Evolutionary conservation across 1,139 yeast species (phyloP).

Genomic region (Zhuliangozyma blackwelliae): DNA sequence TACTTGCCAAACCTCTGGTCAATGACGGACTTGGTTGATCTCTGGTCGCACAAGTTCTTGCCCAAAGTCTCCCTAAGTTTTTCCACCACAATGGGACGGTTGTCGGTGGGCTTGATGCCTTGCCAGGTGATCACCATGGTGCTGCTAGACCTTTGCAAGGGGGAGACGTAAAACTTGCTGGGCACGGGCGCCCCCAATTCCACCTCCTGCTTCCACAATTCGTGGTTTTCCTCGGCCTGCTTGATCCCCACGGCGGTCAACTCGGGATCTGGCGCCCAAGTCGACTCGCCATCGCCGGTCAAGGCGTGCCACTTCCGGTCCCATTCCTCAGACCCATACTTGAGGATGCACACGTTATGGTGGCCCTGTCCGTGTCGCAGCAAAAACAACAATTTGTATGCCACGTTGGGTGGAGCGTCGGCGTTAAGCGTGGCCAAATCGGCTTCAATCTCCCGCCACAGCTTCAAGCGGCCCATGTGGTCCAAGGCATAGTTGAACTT

Average conservation of each 20-base stretch:
- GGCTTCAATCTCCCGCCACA: constrained; percentile 43
- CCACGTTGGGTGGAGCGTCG: constrained; percentile 28
- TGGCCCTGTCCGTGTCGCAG: constrained; percentile 82
- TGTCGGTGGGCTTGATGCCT: constrained; percentile 35
- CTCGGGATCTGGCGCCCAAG: constrained; percentile 67
- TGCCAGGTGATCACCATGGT: constrained; percentile 61
- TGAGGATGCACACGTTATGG: constrained; percentile 58
- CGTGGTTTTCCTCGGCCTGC: constrained; percentile 44
- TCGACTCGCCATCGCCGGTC: constrained; percentile 50
- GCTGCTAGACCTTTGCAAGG: constrained; percentile 61
- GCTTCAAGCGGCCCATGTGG: constrained; percentile 44
- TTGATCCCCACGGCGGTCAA: constrained; percentile 55
- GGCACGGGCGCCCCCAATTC: constrained; percentile 54
- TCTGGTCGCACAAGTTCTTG: constrained; percentile 56
- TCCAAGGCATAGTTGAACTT: constrained; percentile 44
- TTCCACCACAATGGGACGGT: constrained; percentile 44
- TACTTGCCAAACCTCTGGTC: constrained; percentile 12
- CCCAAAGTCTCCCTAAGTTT: constrained; percentile 59
- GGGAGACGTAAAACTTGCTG: constrained; percentile 53
- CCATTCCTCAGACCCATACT: constrained; percentile 61
- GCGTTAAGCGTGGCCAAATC: constrained; percentile 38
- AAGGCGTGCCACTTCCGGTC: constrained; percentile 52
- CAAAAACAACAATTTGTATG: constrained; percentile 55
- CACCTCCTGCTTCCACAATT: constrained; percentile 45
- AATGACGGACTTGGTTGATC: constrained; percentile 10